Conservation (phyloP, 1,284 basidiomycete genomes). For the Rhodotorula mucilaginosa region DNA sequence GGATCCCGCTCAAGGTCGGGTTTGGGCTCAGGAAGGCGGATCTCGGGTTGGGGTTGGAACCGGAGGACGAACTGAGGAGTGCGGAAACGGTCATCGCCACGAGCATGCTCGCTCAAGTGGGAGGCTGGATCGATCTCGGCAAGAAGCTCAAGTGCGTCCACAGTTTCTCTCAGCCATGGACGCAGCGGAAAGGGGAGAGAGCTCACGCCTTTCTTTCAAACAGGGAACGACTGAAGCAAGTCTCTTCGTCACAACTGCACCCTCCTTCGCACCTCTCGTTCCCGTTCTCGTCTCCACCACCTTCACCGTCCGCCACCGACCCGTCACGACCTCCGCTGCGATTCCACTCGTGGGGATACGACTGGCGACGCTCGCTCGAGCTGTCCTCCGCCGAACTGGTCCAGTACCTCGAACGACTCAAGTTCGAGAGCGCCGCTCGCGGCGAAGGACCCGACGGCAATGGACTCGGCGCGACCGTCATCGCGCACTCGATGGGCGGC, state of each 20-base stretch:
- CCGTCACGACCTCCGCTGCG: conserved; percentile 20
- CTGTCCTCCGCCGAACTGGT: conserved; percentile 30
- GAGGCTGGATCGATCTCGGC: conserved; percentile 46
- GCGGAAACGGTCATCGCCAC: conserved; percentile 45
- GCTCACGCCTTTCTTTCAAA: neutral
- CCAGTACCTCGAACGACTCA: conserved; percentile 35
- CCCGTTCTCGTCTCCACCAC: conserved; percentile 5
- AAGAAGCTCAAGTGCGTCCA: conserved; percentile 44
- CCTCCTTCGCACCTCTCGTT: neutral
- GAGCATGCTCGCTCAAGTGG: conserved; percentile 44
- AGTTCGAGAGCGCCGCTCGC: conserved; percentile 34
- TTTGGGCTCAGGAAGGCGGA: conserved; percentile 45
- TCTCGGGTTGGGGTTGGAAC: conserved; percentile 45
- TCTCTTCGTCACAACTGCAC: neutral
- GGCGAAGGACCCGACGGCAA: conserved; percentile 26
- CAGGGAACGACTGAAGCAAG: conserved; percentile 28
- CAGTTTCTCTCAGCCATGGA: too few species aligned
- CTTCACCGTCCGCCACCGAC: neutral
- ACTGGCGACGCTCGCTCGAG: conserved; percentile 44
- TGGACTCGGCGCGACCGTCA: conserved; percentile 46
- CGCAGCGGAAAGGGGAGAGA: too few species aligned
- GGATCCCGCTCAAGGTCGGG: conserved; percentile 47
- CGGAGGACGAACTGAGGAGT: conserved; percentile 37
- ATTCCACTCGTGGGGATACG: conserved; percentile 47
- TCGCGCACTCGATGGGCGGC: conserved; percentile 50